These are phyloP conservation scores for Ehretia macrophylla DNA, from an alignment of 257 asterid genomes.

Conservation along the genomic window DNA sequence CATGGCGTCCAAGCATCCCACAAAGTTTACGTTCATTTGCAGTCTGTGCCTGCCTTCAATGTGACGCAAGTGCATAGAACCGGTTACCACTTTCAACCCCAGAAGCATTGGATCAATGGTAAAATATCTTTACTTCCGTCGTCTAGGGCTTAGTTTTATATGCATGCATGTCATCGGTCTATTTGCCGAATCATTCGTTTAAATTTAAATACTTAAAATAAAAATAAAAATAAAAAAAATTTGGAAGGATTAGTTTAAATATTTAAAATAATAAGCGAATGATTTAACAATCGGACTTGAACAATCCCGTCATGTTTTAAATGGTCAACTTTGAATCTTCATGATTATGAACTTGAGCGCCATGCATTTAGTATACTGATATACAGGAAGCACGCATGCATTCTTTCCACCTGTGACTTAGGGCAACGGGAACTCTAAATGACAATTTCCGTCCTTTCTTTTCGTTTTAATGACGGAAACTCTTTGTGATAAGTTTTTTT, in stretches of 20 bases:
- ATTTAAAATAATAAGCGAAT: too few relatives aligned
- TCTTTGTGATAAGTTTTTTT: too few relatives aligned
- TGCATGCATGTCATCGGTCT: background rate
- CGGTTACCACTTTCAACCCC: conserved; percentile 36
- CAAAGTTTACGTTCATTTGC: conserved; percentile 10
- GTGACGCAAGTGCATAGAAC: conserved; percentile 21
- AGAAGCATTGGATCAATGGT: conserved; percentile 42
- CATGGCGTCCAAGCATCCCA: conserved; percentile 32
- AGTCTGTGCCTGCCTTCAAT: background rate
- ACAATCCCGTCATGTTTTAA: too few relatives aligned
- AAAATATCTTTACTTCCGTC: background rate
- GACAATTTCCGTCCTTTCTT: too few relatives aligned
- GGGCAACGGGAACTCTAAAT: background rate
- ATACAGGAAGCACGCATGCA: background rate
- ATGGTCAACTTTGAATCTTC: too few relatives aligned
- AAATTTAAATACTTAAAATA: too few relatives aligned
- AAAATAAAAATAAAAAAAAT: too few relatives aligned
- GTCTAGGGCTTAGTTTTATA: background rate
- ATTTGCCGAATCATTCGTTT: background rate
- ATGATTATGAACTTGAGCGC: too few relatives aligned
- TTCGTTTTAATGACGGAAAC: too few relatives aligned
- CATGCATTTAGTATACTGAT: too few relatives aligned
- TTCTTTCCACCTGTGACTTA: background rate
- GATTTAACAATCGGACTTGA: too few relatives aligned
- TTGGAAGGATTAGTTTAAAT: too few relatives aligned